phyloP scores from a whole-genome alignment of 805 yeast genomes.

The Barnettozyma siamensis region DNA sequence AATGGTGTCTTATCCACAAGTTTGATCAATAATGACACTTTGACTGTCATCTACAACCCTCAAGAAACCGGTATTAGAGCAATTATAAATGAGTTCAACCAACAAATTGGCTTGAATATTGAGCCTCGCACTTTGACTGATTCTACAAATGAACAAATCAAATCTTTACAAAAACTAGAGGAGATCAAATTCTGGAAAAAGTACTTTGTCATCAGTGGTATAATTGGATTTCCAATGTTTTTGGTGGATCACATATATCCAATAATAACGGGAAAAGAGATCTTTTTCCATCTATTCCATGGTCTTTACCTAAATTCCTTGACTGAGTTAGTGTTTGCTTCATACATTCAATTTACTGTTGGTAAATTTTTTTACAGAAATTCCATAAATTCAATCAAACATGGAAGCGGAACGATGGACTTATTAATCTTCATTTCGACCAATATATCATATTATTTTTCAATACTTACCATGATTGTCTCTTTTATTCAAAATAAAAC shows the following conservation, averaged over 20 bases:
- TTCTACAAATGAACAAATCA: slow-evolving; percentile 57
- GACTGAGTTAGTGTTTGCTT: slow-evolving; percentile 49
- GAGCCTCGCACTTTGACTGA: slow-evolving; percentile 41
- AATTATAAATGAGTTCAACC: slow-evolving; percentile 38
- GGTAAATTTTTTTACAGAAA: slow-evolving; percentile 65
- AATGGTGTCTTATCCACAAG: slow-evolving; percentile 5
- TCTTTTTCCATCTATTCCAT: slow-evolving; percentile 30
- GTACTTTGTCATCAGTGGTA: slow-evolving; percentile 45
- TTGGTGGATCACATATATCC: slow-evolving; percentile 43
- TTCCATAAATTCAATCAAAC: slow-evolving; percentile 58
- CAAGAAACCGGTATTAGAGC: slow-evolving; percentile 54
- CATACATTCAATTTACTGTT: slow-evolving; percentile 54
- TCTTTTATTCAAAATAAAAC: slow-evolving; percentile 38
- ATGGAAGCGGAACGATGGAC: slow-evolving; percentile 86
- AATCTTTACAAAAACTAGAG: slow-evolving; percentile 56
- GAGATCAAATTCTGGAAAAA: slow-evolving; percentile 70
- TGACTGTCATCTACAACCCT: slow-evolving; percentile 44
- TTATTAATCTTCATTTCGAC: slow-evolving; percentile 82
- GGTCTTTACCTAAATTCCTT: slow-evolving; percentile 66
- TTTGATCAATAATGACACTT: not conserved
- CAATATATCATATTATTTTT: slow-evolving; percentile 67
- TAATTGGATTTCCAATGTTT: slow-evolving; percentile 61
- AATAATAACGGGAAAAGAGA: slow-evolving; percentile 24
- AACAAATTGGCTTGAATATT: slow-evolving; percentile 34
- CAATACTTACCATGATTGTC: slow-evolving; percentile 54